A percentile compares a stretch with the other conserved stretches of the same genome.
Conservation (phyloP, 2,329 filamentous ascomycete genomes). For the Myriosclerotinia scirpicola region DNA sequence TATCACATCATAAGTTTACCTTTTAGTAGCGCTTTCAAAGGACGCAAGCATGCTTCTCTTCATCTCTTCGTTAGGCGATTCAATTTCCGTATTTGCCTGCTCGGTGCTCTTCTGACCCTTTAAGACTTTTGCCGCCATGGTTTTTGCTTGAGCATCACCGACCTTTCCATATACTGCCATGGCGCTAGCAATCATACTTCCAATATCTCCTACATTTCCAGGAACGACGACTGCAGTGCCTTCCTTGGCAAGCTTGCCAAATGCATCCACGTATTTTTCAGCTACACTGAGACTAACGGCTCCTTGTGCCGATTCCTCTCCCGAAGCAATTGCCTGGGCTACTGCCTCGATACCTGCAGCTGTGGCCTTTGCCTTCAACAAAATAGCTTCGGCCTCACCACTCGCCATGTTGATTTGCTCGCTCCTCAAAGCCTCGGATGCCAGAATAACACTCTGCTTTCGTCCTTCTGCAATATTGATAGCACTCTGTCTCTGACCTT, state of each 20-base stretch:
- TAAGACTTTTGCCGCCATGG: constrained; percentile 56
- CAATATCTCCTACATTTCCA: constrained; percentile 94
- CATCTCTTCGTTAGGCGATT: constrained; percentile 44
- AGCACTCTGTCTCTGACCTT: constrained; percentile 93
- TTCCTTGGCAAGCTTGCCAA: constrained; percentile 88
- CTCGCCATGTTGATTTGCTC: constrained; percentile 91
- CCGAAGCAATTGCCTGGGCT: constrained; percentile 70
- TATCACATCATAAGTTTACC: constrained; percentile 26
- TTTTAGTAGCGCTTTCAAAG: constrained; percentile 46
- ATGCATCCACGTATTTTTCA: constrained; percentile 97
- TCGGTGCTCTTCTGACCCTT: constrained; percentile 43
- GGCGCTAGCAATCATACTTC: constrained; percentile 93
- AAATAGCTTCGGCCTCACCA: constrained; percentile 92
- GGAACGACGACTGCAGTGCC: constrained; percentile 94
- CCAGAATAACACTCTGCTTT: constrained; percentile 95
- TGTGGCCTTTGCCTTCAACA: constrained; percentile 81
- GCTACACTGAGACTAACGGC: constrained; percentile 87
- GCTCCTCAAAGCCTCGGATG: constrained; percentile 83
- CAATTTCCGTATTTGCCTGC: constrained; percentile 31
- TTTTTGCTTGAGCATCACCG: constrained; percentile 72
- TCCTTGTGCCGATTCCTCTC: constrained; percentile 72
- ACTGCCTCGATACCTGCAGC: constrained; percentile 87
- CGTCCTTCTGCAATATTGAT: constrained; percentile 98
- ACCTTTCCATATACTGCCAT: constrained; percentile 96
- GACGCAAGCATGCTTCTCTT: constrained; percentile 50